These are phyloP conservation scores for Discostella pseudostelligera DNA, from an alignment of 108 stramenopile genomes.

Conservation along the genomic window DNA sequence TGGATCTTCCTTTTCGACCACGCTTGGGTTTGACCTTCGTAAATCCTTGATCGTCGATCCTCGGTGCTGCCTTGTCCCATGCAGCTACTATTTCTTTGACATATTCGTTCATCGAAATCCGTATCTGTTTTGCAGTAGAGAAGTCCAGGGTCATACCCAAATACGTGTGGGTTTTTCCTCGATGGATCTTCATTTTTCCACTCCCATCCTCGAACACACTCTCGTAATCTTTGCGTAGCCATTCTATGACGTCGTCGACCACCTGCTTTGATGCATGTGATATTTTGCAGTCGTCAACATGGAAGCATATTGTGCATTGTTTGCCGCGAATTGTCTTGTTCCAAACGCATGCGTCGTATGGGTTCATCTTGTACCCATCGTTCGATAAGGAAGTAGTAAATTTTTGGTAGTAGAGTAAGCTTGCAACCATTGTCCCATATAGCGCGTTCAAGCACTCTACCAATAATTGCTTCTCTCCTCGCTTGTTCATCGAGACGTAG, in stretches of 20 bases:
- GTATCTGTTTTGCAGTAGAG: background rate
- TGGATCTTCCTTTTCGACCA: background rate
- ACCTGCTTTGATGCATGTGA: slow-evolving; percentile 22
- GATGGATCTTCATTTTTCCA: slow-evolving; percentile 5
- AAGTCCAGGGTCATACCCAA: slow-evolving; percentile 13
- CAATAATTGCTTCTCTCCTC: slow-evolving; percentile 6
- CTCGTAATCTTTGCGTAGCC: slow-evolving; percentile 9
- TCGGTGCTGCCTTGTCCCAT: background rate
- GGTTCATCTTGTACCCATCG: slow-evolving; percentile 15
- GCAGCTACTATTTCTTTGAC: background rate
- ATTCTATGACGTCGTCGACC: slow-evolving; percentile 2
- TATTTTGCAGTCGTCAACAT: slow-evolving; percentile 47
- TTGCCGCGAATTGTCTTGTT: slow-evolving; percentile 36
- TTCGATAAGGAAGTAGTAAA: too few species aligned
- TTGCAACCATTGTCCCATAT: slow-evolving; percentile 14
- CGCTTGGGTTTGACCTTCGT: background rate
- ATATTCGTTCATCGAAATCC: slow-evolving; percentile 6
- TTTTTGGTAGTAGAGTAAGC: too few species aligned
- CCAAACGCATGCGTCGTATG: slow-evolving; percentile 33
- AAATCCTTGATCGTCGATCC: background rate
- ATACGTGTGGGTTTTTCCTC: slow-evolving; percentile 1
- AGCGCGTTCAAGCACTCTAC: slow-evolving; percentile 13
- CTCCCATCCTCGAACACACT: slow-evolving; percentile 19
- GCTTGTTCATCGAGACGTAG: slow-evolving; percentile 2
- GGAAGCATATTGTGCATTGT: slow-evolving; percentile 23